Evolutionary conservation across 495 filamentous ascomycete species (phyloP), one percentile per base, ranked within the genome.

Genomic region (Lepidopterella palustris): DNA sequence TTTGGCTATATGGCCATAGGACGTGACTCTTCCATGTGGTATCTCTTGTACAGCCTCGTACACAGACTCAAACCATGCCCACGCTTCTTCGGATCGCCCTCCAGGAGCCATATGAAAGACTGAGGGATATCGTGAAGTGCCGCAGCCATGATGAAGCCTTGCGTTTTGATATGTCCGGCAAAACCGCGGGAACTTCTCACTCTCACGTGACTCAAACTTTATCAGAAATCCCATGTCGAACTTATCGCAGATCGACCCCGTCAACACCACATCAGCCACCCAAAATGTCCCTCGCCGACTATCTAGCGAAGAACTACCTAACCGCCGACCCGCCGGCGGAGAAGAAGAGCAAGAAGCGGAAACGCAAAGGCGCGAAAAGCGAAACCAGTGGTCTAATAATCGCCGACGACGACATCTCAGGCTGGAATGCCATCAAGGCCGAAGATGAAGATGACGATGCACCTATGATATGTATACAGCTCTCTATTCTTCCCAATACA

Each of bases 231-330:
- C 13, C n/a, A n/a, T n/a, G n/a, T n/a, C 13, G 31, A 35, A 64
- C 58, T 88, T 27, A n/a, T 88, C 18, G 9, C 8, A 26, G 20
- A 4, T 21, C 20, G 20, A 50, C 15, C 24, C 23, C n/a, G n/a
- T 55, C 29, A 55, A 52, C 11, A 55, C 48, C 49, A 51, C 40
- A 55, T 32, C 40, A 55, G 56, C 32, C 28, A 31, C 9, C 52
- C 55, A 64, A 47, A 42, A 78, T 76, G 72, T 81, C 85, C 55
- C 82, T 96, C 63, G 86, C 91, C 26, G 82, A 84, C 73, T 99
- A 97, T 73, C 86, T 99, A 52, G 92, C 93, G 54, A 87, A 91
- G 64, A 95, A 91, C 73, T 99, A 99, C 75, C 85, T 99, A 32
- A 89, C 81, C 4, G 87, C 89, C 28, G 89, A 92, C 71, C 75